A percentile compares a stretch with the other conserved stretches of the same genome.
These are phyloP conservation scores for Cytospora mali DNA, from an alignment of 2,329 filamentous ascomycete genomes.

Conservation along the genomic window DNA sequence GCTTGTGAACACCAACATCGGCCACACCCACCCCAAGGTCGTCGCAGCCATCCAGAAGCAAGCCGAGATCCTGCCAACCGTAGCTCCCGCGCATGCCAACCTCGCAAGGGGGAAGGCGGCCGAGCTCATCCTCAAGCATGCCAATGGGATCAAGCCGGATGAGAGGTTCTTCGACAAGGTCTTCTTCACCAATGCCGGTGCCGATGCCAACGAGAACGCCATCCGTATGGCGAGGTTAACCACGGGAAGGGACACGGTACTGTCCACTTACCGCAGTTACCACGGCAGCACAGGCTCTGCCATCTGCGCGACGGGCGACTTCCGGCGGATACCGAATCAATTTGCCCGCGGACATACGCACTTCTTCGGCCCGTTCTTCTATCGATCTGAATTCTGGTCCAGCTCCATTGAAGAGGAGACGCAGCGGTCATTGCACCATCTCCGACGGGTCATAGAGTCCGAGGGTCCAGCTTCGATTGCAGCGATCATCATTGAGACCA, in stretches of 20 bases:
- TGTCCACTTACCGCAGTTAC: slow-evolving; percentile 30
- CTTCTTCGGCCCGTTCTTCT: slow-evolving; percentile 26
- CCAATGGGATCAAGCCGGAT: slow-evolving; percentile 10
- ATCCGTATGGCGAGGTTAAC: slow-evolving; percentile 27
- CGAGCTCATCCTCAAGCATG: slow-evolving; percentile 26
- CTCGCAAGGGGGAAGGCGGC: slow-evolving; percentile 25
- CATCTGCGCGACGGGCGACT: slow-evolving; percentile 32
- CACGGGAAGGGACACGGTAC: slow-evolving; percentile 27
- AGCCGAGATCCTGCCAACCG: slow-evolving; percentile 22
- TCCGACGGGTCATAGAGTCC: slow-evolving; percentile 26
- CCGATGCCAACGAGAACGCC: slow-evolving; percentile 27
- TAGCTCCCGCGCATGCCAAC: slow-evolving; percentile 26
- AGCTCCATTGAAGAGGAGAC: slow-evolving; percentile 24
- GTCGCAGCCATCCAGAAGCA: slow-evolving; percentile 27
- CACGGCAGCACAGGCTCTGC: slow-evolving; percentile 31
- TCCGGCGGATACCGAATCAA: slow-evolving; percentile 30
- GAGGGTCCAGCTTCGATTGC: slow-evolving; percentile 22
- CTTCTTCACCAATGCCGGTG: slow-evolving; percentile 28
- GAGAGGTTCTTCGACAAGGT: slow-evolving; percentile 25
- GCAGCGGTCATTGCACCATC: slow-evolving; percentile 24
- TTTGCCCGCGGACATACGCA: slow-evolving; percentile 27
- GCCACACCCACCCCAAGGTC: slow-evolving; percentile 26
- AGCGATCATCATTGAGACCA: slow-evolving; percentile 22
- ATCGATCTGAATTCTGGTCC: slow-evolving; percentile 28
- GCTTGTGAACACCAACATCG: slow-evolving; percentile 28